Conservation (phyloP, 2,329 filamentous ascomycete genomes). For the Dactylellina sp. region DNA sequence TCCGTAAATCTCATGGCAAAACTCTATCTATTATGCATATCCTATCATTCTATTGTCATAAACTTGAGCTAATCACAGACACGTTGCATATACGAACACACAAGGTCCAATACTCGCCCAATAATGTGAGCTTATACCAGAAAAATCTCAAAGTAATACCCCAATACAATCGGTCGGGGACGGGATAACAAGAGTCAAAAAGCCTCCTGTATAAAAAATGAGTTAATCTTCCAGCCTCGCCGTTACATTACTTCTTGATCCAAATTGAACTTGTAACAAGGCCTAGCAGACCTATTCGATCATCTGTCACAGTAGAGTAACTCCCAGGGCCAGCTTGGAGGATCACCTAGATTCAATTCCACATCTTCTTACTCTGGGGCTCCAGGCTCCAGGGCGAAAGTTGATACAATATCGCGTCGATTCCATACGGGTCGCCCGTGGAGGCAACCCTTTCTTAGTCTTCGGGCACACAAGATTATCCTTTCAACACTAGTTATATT, state of each 20-base stretch:
- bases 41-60: background rate
- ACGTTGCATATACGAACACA: slow-evolving; percentile 13
- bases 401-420: background rate
- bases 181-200: background rate
- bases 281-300: background rate
- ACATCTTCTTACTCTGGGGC: background rate
- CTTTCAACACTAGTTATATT: slow-evolving; percentile 23
- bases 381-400: background rate
- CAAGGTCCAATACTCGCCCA: slow-evolving; percentile 21
- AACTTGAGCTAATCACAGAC: background rate
- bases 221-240: slow-evolving; percentile 13
- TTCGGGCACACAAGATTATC: slow-evolving; percentile 31
- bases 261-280: background rate
- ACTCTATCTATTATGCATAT: background rate
- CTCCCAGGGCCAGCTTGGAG: background rate
- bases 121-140: slow-evolving; percentile 26
- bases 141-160: slow-evolving; percentile 42
- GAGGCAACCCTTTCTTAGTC: slow-evolving; percentile 22
- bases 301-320: background rate
- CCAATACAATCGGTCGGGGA: slow-evolving; percentile 16
- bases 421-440: background rate
- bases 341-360: background rate
- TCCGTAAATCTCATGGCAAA: slow-evolving; percentile 6
- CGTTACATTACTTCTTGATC: background rate
- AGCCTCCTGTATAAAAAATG: slow-evolving; percentile 8